Evolutionary conservation across 2,329 filamentous ascomycete species (phyloP), one percentile per base, ranked within the genome.

Genomic region (Myotisia sp.): DNA sequence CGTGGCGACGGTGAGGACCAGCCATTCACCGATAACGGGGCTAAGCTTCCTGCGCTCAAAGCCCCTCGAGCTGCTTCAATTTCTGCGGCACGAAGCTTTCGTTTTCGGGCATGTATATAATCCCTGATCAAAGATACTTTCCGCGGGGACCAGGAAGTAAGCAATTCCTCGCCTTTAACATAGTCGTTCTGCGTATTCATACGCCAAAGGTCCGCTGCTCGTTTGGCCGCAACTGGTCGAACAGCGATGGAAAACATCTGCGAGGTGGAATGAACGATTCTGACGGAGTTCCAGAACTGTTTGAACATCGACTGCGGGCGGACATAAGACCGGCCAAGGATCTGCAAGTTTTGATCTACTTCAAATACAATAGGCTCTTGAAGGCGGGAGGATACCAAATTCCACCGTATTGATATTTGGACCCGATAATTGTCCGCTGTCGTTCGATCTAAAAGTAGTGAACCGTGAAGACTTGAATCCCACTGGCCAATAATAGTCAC

Each of bases 151-250:
- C 90, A 98, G 37, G 76, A 75, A 2, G 68, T 75, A 24, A 98
- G 65, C 31, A 77, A 70, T 55, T 98, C 90, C 58, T 98, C 86
- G 36, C 90, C 90, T 55, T 93, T 94, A 47, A 98, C 82, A 51
- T 94, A 95, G 54, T 92, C 84, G 48, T 92, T 80, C 39, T 83
- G 78, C 10, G 86, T 95, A 55, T 85, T 92, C 75, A 95, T 84
- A 36, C 90, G 75, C 90, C 90, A 98, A 8, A 98, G 66, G 53
- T 98, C 90, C 3, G 84, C 84, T 0, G 85, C 83, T 29, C 83
- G 74, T 58, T 94, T 94, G 33, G 92, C 85, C 2, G 85, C 85
- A 5, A 83, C 77, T 0, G 90, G 90, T 19, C 84, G 78, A 56
- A 95, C 77, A 4, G 76, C 76, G 32, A 95, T 64, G 1, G 82